Conservation (phyloP, 352 stramenopile genomes). For the Phytophthora constricta region DNA sequence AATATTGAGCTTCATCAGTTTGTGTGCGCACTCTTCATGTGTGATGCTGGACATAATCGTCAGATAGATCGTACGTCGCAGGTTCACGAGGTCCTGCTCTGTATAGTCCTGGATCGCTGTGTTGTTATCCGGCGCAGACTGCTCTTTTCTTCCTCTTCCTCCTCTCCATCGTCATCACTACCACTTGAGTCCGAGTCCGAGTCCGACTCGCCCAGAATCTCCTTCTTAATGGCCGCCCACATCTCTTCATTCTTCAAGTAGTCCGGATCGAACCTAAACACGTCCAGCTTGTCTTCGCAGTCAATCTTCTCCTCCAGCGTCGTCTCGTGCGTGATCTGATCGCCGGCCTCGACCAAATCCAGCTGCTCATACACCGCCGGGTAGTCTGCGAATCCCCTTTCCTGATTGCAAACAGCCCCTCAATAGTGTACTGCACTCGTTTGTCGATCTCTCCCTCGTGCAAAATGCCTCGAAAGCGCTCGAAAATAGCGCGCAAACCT, state of each 20-base stretch:
- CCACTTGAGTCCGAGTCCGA: constrained; percentile 73
- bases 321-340: constrained; percentile 99
- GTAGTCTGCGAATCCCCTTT: constrained; percentile 97
- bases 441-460: constrained; percentile 98
- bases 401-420: constrained; percentile 96
- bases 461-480: constrained; percentile 97
- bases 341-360: constrained; percentile 97
- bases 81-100: constrained; percentile 97
- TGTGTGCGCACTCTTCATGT: constrained; percentile 99
- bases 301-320: constrained; percentile 97
- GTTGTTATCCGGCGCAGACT: constrained; percentile 33
- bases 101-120: constrained; percentile 96
- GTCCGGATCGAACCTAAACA: constrained; percentile 95
- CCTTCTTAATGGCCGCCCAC: constrained; percentile 95
- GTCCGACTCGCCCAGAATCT: constrained; percentile 96
- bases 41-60: constrained; percentile 99
- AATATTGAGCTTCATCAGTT: constrained; percentile 98
- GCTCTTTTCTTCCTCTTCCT: constrained; percentile 41
- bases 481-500: constrained; percentile 96
- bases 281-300: constrained; percentile 95
- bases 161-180: constrained; percentile 63
- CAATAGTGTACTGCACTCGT: constrained; percentile 98
- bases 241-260: constrained; percentile 97
- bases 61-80: constrained; percentile 98
- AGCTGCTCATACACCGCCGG: constrained; percentile 94